Evolutionary conservation across 2,329 filamentous ascomycete genomes (phyloP), one percentile per base, ranked within the genome.

Genomic region (Colletotrichum liriopes): DNA sequence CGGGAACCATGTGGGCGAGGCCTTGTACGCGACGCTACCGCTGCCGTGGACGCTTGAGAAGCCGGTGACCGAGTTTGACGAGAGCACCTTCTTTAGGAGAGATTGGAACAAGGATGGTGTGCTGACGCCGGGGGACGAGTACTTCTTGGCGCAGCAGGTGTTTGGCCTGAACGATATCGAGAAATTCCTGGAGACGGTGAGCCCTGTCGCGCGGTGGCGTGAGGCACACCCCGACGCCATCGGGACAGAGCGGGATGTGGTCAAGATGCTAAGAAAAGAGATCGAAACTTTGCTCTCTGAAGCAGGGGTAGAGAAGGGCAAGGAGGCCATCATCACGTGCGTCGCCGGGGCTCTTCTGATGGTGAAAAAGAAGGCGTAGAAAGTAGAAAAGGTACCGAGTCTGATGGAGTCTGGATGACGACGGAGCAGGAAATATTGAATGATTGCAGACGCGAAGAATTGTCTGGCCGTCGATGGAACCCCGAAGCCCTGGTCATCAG

Each of bases 11-110:
- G 63, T 88, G 1, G 79, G 79, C 0, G 79, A 80, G 0, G 76
- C 80, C 12, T 73, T 82, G 18, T 90, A 89, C 75, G 66, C 73
- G 0, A 76, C 81, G 16, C 79, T 90, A 3, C 71, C 74, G 5
- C 77, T 90, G 20, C 89, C 89, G 0, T 91, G 88, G 89, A 82
- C 80, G 0, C 26, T 84, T 8, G 74, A 76, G 4, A 59, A 73
- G 2, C 75, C 80, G 0, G 78, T 82, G 0, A 14, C 67, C 0
- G 82, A 75, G 1, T 87, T 90, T 73, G 81, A 85, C 5, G 54
- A 82, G 76, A 62, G 26, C 0, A 77, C 76, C 0, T 86, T 87
- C 60, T 69, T 80, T 8, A 79, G 85, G 1, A 82, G 80, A 66
- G 83, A 86, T 12, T 89, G 86, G 86, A 78, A 81, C 6, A 75